Percentiles rank a stretch among this genome's conserved stretches.
Conservation (phyloP, 139 green algal species). For the Chlorella sp. region DNA sequence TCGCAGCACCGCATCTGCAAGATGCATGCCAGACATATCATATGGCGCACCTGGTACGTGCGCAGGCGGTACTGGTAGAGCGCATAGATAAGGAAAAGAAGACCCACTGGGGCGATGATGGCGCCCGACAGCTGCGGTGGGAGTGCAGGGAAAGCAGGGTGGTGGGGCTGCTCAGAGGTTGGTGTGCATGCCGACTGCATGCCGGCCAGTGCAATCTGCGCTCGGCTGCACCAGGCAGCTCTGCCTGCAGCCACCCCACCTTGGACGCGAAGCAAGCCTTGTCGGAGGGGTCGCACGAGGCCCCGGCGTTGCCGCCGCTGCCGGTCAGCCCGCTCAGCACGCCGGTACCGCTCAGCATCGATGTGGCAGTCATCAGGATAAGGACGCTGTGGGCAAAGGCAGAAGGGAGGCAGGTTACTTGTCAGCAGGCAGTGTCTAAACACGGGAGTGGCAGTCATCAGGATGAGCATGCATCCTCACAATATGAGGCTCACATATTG, state of each 20-base stretch:
- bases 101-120: slow-evolving; percentile 73
- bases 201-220: no score
- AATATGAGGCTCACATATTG: no score
- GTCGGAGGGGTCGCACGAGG: slow-evolving; percentile 15
- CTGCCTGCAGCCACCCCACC: neutral
- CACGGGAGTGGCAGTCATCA: slow-evolving; percentile 74
- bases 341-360: slow-evolving; percentile 47
- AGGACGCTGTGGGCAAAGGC: slow-evolving; percentile 49
- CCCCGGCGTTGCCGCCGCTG: neutral
- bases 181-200: neutral
- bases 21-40: no score
- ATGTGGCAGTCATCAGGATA: slow-evolving; percentile 74
- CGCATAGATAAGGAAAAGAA: slow-evolving; percentile 84
- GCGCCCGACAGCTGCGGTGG: slow-evolving; percentile 71
- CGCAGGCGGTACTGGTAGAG: slow-evolving; percentile 70
- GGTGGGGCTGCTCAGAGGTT: no score
- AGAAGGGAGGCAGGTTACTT: no score
- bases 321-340: neutral
- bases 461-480: slow-evolving; percentile 55
- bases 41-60: no score
- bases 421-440: no score
- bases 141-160: neutral
- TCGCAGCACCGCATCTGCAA: no score
- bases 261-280: slow-evolving; percentile 35
- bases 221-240: no score